phyloP scores from a whole-genome alignment of 306 rosid species.

The Gynostemma pentaphyllum region DNA sequence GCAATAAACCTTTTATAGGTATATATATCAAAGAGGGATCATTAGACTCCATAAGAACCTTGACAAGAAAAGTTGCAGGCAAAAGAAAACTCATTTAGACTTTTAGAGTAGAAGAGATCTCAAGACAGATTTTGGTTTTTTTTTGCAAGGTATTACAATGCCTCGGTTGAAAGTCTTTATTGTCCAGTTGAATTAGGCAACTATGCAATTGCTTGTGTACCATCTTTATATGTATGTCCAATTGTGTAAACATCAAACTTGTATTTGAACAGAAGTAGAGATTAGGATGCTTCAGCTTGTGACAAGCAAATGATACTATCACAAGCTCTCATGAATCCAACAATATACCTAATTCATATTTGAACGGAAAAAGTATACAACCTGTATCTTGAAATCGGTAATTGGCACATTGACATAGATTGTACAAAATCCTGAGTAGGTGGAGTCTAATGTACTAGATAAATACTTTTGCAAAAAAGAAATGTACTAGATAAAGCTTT shows the following conservation, averaged over 20 bases:
- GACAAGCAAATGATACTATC: neutral
- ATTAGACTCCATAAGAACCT: neutral
- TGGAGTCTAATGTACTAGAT: neutral
- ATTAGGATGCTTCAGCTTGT: neutral
- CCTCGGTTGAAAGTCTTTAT: neutral
- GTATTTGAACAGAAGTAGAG: too few relatives aligned
- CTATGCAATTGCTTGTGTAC: too few relatives aligned
- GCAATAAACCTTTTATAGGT: neutral
- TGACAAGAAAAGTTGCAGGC: neutral
- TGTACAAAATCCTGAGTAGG: neutral
- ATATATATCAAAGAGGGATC: neutral
- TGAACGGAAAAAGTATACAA: neutral
- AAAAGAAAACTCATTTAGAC: neutral
- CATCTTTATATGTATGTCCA: too few relatives aligned
- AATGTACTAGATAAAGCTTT: neutral
- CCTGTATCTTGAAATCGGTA: neutral
- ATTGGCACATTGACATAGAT: too few relatives aligned
- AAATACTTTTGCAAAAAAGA: neutral
- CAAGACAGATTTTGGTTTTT: neutral
- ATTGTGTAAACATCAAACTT: too few relatives aligned
- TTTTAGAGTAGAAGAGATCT: neutral
- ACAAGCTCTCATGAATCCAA: neutral
- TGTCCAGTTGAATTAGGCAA: neutral
- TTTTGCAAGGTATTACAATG: neutral
- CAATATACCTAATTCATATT: neutral